phyloP scores from a whole-genome alignment of 805 yeast species.

The Yamadazyma takamatsuzukensis region DNA sequence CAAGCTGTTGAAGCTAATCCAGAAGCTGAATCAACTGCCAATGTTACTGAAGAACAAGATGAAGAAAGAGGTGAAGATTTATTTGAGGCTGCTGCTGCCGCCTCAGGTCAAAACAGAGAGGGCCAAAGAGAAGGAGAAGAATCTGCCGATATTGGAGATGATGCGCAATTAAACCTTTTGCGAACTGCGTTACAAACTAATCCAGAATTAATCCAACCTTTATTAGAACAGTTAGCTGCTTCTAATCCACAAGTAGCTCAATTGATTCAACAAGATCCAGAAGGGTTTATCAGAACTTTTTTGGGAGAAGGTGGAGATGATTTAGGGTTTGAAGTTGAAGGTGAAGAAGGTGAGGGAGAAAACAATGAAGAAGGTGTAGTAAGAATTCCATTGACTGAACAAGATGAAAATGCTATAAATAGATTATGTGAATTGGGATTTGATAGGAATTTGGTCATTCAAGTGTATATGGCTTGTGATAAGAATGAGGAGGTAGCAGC shows the following conservation, averaged over 20 bases:
- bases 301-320: conserved; percentile 60
- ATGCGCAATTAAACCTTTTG: conserved; percentile 49
- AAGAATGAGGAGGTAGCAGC: conserved; percentile 97
- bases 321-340: conserved; percentile 35
- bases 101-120: conserved; percentile 24
- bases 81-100: conserved; percentile 50
- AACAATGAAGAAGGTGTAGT: conserved; percentile 35
- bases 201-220: conserved; percentile 83
- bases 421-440: conserved; percentile 92
- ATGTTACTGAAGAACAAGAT: conserved; percentile 17
- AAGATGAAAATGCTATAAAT: conserved; percentile 84
- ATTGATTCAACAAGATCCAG: conserved; percentile 82
- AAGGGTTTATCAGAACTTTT: conserved; percentile 73
- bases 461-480: conserved; percentile 96
- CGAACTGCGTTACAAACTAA: conserved; percentile 77
- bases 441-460: conserved; percentile 80
- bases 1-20: conserved; percentile 16
- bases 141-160: conserved; percentile 41
- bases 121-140: conserved; percentile 25
- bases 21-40: conserved; percentile 18
- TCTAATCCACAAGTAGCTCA: conserved; percentile 83
- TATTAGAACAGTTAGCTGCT: conserved; percentile 76
- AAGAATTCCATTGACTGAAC: conserved; percentile 64
- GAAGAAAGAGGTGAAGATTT: conserved; percentile 35
- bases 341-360: conserved; percentile 38